A percentile compares a stretch with the other conserved stretches of the same genome.
These are phyloP conservation scores for Wickerhamiella kazuoi DNA, from an alignment of 805 yeast species.

Conservation along the genomic window DNA sequence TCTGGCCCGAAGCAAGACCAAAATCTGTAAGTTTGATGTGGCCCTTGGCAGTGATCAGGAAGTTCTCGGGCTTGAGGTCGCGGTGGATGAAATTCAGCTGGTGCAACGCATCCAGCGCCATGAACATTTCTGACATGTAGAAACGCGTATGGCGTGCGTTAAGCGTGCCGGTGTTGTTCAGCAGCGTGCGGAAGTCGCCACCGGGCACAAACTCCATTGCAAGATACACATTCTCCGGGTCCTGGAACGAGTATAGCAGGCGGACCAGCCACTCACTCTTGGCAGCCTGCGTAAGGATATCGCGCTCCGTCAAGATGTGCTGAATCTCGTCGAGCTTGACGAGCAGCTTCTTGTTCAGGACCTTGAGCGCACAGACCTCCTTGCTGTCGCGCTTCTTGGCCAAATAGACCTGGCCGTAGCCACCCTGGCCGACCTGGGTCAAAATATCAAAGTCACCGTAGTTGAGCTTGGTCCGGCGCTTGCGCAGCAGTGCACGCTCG, in stretches of 20 bases:
- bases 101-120: constrained; percentile 83
- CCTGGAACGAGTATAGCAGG: constrained; percentile 87
- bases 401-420: constrained; percentile 95
- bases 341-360: constrained; percentile 69
- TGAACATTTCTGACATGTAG: constrained; percentile 90
- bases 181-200: constrained; percentile 89
- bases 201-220: constrained; percentile 99
- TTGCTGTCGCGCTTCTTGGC: constrained; percentile 88
- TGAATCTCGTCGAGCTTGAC: constrained; percentile 86
- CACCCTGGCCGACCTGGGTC: constrained; percentile 99
- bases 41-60: constrained; percentile 74
- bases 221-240: constrained; percentile 67
- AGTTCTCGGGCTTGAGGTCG: constrained; percentile 90
- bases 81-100: constrained; percentile 92
- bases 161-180: constrained; percentile 81
- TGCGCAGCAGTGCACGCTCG: constrained; percentile 70
- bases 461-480: constrained; percentile 77
- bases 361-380: constrained; percentile 89
- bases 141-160: constrained; percentile 93
- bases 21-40: constrained; percentile 90
- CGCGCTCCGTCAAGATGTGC: constrained; percentile 91
- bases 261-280: constrained; percentile 93
- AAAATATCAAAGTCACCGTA: constrained; percentile 91
- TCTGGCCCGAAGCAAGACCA: constrained; percentile 93
- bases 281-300: constrained; percentile 76